Conservation (phyloP, 805 yeast species). For the Pichia phayaonensis region DNA sequence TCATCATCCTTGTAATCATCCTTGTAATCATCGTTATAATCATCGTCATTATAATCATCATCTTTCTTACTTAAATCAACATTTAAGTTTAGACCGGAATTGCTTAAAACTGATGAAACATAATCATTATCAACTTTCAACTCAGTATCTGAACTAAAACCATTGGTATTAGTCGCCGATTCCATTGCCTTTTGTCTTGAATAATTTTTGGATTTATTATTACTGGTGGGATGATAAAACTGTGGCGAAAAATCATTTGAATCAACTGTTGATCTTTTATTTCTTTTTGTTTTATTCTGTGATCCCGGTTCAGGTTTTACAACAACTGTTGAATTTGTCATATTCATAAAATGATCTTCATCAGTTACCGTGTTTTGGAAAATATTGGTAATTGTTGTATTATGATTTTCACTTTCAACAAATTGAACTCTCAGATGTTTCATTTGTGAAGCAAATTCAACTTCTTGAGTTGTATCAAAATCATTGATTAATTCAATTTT, state of each 20-base stretch:
- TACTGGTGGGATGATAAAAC: constrained; percentile 2
- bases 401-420: constrained; percentile 11
- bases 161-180: constrained; percentile 1
- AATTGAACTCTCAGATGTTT: constrained; percentile 33
- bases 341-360: not conserved
- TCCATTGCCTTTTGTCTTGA: constrained; percentile 6
- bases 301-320: not conserved
- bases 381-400: not conserved
- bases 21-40: not conserved
- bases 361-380: not conserved
- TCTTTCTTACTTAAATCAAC: not conserved
- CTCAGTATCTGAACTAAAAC: not conserved
- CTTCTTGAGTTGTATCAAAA: constrained; percentile 41
- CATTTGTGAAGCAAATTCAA: constrained; percentile 43
- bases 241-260: constrained; percentile 1
- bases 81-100: not conserved
- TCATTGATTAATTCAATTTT: constrained; percentile 26
- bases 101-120: not conserved
- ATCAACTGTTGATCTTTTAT: not conserved
- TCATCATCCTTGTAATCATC: not conserved
- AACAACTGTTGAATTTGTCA: not conserved
- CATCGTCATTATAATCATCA: not conserved
- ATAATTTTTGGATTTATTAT: not conserved
- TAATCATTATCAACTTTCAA: not conserved
- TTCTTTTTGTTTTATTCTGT: not conserved